These are phyloP conservation scores for Plicaturopsis crispa DNA, from an alignment of 768 basidiomycete species.

Conservation along the genomic window DNA sequence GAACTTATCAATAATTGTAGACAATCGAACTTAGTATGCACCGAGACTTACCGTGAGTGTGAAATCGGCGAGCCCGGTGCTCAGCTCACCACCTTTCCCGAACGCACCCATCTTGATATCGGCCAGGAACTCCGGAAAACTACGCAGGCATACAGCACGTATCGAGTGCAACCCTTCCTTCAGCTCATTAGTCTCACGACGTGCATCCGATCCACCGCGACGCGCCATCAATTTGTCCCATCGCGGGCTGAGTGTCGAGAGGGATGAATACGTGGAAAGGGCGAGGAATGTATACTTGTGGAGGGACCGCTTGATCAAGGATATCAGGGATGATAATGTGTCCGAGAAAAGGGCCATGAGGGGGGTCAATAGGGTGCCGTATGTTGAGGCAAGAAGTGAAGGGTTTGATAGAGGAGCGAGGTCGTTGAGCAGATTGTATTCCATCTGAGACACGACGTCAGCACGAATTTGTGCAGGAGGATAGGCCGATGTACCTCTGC, in stretches of 20 bases:
- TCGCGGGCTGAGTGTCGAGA: conserved; percentile 12
- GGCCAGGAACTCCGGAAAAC: conserved; percentile 78
- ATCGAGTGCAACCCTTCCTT: conserved; percentile 63
- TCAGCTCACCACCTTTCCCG: conserved; percentile 50
- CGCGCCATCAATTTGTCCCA: no score
- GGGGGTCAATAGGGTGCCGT: conserved; percentile 52
- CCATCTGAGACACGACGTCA: conserved; percentile 35
- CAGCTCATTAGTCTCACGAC: conserved; percentile 54
- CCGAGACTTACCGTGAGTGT: conserved; percentile 37
- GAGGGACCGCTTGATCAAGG: conserved; percentile 68
- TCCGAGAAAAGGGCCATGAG: conserved; percentile 58
- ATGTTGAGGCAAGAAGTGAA: conserved; percentile 48
- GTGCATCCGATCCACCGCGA: conserved; percentile 23
- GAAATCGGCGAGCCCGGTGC: conserved; percentile 59
- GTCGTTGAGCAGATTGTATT: conserved; percentile 56
- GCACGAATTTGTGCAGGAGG: background rate
- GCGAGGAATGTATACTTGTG: conserved; percentile 78
- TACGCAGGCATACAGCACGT: conserved; percentile 64
- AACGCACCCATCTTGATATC: conserved; percentile 64
- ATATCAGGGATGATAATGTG: conserved; percentile 52
- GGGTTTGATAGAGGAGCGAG: conserved; percentile 53
- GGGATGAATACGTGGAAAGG: conserved; percentile 54
- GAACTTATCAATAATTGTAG: background rate
- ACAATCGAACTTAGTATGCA: background rate
- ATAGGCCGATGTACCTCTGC: conserved; percentile 43